Conservation (phyloP, 1,139 yeast species). For the Zygoascus hellenicus region DNA sequence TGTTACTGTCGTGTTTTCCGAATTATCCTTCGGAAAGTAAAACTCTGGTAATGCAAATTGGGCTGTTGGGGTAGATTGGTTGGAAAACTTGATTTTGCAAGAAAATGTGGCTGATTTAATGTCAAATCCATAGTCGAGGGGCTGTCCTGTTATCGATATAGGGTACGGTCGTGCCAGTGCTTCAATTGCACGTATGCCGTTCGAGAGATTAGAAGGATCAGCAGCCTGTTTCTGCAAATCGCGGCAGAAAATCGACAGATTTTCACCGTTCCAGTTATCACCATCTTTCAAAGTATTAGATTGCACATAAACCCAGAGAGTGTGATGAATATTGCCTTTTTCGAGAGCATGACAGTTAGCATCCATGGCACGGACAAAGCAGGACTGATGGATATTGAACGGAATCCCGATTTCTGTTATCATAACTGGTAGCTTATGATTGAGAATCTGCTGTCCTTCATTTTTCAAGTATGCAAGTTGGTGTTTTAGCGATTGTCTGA, state of each 20-base stretch:
- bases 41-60: slow-evolving; percentile 4
- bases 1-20: slow-evolving; percentile 41
- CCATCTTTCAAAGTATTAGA: slow-evolving; percentile 76
- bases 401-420: slow-evolving; percentile 98
- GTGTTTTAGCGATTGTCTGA: slow-evolving; percentile 60
- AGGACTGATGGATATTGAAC: slow-evolving; percentile 71
- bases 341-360: slow-evolving; percentile 77
- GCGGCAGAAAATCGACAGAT: slow-evolving; percentile 76
- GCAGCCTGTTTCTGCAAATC: slow-evolving; percentile 43
- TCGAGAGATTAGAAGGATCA: neutral
- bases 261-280: slow-evolving; percentile 90
- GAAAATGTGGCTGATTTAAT: slow-evolving; percentile 26
- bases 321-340: slow-evolving; percentile 60
- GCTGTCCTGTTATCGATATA: slow-evolving; percentile 28
- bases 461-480: slow-evolving; percentile 60
- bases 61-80: neutral
- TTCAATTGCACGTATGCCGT: slow-evolving; percentile 30
- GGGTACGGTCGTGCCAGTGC: slow-evolving; percentile 37
- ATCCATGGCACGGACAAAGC: slow-evolving; percentile 76
- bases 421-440: slow-evolving; percentile 41
- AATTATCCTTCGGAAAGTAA: slow-evolving; percentile 4
- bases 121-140: slow-evolving; percentile 28
- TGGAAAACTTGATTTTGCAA: slow-evolving; percentile 20
- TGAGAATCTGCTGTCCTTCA: slow-evolving; percentile 46
- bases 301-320: slow-evolving; percentile 81